Conservation (phyloP, 1,139 yeast genomes). For the Arxiozyma heterogenica region DNA sequence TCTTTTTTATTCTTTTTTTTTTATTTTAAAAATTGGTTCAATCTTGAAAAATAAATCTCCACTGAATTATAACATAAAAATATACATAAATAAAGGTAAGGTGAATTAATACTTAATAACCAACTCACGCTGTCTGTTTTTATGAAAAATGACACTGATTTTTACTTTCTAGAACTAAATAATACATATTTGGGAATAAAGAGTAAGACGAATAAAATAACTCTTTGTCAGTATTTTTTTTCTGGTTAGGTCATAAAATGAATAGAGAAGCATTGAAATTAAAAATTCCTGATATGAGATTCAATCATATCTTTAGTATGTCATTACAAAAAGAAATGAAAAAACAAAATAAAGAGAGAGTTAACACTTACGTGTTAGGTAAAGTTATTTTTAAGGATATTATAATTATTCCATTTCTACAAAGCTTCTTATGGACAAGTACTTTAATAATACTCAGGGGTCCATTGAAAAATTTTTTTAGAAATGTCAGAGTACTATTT, state of each 20-base stretch:
- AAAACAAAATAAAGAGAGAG: constrained; percentile 23
- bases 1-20: too few species aligned
- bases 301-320: constrained; percentile 49
- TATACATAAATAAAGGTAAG: too few species aligned
- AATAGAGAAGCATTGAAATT: background rate
- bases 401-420: constrained; percentile 57
- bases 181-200: too few species aligned
- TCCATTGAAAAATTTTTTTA: constrained; percentile 30
- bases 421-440: constrained; percentile 45
- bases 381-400: constrained; percentile 58
- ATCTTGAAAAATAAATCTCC: background rate
- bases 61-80: too few species aligned
- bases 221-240: background rate
- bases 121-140: too few species aligned
- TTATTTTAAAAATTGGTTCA: too few species aligned
- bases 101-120: background rate
- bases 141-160: background rate
- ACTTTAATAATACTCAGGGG: constrained; percentile 36
- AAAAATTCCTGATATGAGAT: constrained; percentile 50
- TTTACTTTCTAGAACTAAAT: background rate
- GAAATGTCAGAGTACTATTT: background rate
- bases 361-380: constrained; percentile 38
- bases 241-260: background rate
- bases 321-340: constrained; percentile 33
- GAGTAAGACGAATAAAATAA: background rate